Base-by-base conservation (phyloP, 805 yeast species). In the Saccharomyces mikatae region DNA sequence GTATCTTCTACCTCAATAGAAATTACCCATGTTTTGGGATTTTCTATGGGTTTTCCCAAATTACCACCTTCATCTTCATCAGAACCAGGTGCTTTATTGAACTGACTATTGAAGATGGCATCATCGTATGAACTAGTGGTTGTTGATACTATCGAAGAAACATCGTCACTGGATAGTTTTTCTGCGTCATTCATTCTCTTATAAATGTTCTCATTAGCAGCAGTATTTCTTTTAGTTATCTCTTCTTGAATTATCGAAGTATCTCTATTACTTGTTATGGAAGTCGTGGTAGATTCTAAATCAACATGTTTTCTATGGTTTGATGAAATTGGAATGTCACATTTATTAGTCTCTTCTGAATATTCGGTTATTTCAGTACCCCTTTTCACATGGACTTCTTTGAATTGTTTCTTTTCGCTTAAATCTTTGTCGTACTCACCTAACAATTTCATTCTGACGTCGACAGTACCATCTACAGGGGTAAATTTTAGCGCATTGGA, bases 401-500 rank as follows among this genome's bases (percentile, higher is more conserved):
- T 70, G 61, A 68, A 81, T 47, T 78, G 67, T 13, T 61, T 65
- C 0, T 57, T 61, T 50, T 69, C 69, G 28, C 88, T 81, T 55
- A 70, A 67, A 26, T 66, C 72, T 61, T 74, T 77, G 62, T 86
- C 94, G 64, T 84, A 87, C 63, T 83, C 87, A 44, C 94, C 94
- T 21, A 85, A 53, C n/a, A 85, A 67, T 57, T 75, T 79, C 58
- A 86, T 79, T 1, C 76, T 67, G 8, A 89, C 88, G 29, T 77
- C 77, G 11, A 91, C 95, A 14, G 80, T 77, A 2, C 97, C 98
- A 56, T 89, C 88, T 17, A 83, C 86, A 0, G 96, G 96, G 0
- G 98, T 91, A 63, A 94, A 94, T 68, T 94, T 94, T 62, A 94
- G 74, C 0, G 96, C 84, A 70, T 94, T 92, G 17, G 95, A 86